Base-by-base conservation (phyloP, 75 land plant species). In the Pinus taeda region DNA sequence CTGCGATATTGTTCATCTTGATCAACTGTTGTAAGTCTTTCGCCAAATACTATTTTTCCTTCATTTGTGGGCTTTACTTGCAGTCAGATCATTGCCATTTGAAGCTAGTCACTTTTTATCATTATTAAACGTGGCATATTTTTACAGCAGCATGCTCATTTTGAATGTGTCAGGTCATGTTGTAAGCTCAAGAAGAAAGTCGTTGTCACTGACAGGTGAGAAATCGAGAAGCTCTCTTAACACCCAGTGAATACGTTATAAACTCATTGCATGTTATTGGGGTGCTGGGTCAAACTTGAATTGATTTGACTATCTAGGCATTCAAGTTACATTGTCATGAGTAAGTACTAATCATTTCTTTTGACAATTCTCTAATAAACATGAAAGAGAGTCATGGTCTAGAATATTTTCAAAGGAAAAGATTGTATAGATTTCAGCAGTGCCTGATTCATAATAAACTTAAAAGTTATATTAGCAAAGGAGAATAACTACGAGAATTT, bases 181-280 rank as follows among this genome's bases (percentile, higher is more conserved):
- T 97, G 99, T 81, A 87, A 75, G 72, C 78, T 81, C 77, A 80
- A 88, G 81, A 93, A 92, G 84, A 97, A 90, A 78, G 92, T 95
- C 57, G 99, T 97, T 49, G 89, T 97, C 17, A 91, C 99, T 60
- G 99, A 97, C 76, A 95, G 99, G 99, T 97, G 66, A 74, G 82
- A 6, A 20, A 69, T 69, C 17, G 20, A 36, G 24, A 17, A 69
- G 21, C 49, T 20, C 22, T 69, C 14, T 42, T 42, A 69, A n/a
- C 42, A 20, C 53, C 49, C 42, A 22, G n/a, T 39, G n/a, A 53
- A 69, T 45, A 18, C 9, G 21, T 39, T 20, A 20, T 21, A 69
- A 69, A 69, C 6, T n/a, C 42, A 7, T 37, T 33, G 20, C 29
- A 65, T 42, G 15, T 3, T 69, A n/a, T 42, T 45, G 6, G 53